Base-by-base conservation (phyloP, 2,329 filamentous ascomycete genomes). In the Arthrobotrys entomopaga region DNA sequence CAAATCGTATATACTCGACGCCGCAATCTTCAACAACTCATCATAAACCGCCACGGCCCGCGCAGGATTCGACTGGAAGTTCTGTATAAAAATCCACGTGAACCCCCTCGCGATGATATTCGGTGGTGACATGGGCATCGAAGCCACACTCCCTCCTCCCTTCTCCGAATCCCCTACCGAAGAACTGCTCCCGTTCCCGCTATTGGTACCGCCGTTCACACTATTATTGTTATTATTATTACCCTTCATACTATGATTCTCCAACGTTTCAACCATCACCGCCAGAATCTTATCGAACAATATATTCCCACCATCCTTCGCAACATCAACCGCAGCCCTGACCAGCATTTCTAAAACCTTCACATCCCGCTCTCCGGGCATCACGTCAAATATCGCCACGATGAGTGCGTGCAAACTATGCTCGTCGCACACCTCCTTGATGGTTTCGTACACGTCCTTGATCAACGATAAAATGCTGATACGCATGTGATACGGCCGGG, bases 61-160 rank as follows among this genome's bases (percentile, higher is more conserved):
- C 13, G 81, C 81, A 6, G 86, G 86, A 63, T 91, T 88, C 29
- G 82, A 83, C 77, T 89, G 88, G 82, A 96, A 87, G 11, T 88
- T 87, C 59, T 88, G 86, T 77, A 93, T 86, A 80, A 96, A 96
- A 59, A 96, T 88, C 75, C 86, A 87, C 48, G 92, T 88, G 67
- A 92, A 88, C 1, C 89, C 90, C 66, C 85, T 87, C 0, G 89
- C 86, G 52, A 91, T 89, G 48, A 93, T 87, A 77, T 92, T 91
- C 2, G 88, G 88, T 0, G 87, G 85, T 22, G 88, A 90, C 77
- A 67, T 69, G 40, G 74, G 46, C 10, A 34, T 52, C 8, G 42
- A 24, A 22, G 53, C 46, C n/a, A 43, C 26, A n/a, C 7, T 42
- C 16, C 13, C 22, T 80, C 80, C 59, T 46, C 19, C 46, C n/a